Evolutionary conservation across 1,284 basidiomycete genomes (phyloP).

Genomic region (Malassezia obtusa): DNA sequence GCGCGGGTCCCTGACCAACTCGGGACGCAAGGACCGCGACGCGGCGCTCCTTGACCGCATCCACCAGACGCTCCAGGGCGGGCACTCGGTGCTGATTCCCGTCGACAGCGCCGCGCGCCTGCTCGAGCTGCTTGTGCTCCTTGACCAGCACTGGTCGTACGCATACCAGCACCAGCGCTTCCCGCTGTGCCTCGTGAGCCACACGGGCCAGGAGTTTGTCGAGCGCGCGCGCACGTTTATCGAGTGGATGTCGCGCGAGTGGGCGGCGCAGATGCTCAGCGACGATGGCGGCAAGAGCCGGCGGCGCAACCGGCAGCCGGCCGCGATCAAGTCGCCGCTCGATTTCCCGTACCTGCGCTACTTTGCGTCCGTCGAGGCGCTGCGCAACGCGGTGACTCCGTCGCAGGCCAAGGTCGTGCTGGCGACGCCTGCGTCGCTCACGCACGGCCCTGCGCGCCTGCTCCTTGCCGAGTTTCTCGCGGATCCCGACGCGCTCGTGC

Average conservation of each 20-base stretch:
- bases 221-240: conserved; percentile 92
- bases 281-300: conserved; percentile 22
- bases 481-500: conserved; percentile 52
- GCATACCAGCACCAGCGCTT: conserved; percentile 55
- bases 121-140: conserved; percentile 81
- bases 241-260: conserved; percentile 93
- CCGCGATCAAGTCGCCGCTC: conserved; percentile 25
- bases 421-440: conserved; percentile 80
- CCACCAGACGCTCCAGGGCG: conserved; percentile 72
- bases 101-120: conserved; percentile 88
- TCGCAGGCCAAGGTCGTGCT: conserved; percentile 72
- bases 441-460: conserved; percentile 77
- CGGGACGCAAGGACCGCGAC: conserved; percentile 82
- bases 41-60: conserved; percentile 57
- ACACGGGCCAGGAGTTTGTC: conserved; percentile 84
- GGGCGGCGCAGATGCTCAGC: conserved; percentile 51
- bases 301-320: conserved; percentile 1
- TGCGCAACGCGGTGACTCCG: conserved; percentile 70
- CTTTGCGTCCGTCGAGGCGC: conserved; percentile 68
- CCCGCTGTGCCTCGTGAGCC: conserved; percentile 74
- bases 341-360: conserved; percentile 63
- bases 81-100: conserved; percentile 71
- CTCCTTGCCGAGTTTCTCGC: conserved; percentile 77
- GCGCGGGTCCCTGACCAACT: conserved; percentile 63
- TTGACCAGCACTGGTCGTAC: conserved; percentile 96